Conservation (phyloP, 1,284 basidiomycete genomes). For the Leccinum huronense region DNA sequence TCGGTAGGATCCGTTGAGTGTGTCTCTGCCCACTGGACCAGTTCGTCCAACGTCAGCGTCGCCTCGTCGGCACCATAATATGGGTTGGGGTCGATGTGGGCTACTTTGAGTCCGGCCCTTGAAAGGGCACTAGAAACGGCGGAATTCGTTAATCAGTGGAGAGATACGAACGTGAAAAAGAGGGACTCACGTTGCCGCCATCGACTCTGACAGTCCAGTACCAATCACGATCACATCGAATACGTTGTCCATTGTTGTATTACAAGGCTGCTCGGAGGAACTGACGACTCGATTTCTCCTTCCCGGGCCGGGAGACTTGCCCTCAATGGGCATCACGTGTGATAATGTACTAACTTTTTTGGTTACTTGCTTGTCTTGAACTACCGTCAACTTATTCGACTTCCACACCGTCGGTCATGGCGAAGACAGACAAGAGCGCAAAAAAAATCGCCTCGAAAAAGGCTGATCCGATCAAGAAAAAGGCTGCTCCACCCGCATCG, state of each 20-base stretch:
- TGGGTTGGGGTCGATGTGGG: constrained; percentile 81
- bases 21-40: constrained; percentile 64
- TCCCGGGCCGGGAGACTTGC: constrained; percentile 21
- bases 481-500: constrained; percentile 11
- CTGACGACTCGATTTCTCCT: neutral
- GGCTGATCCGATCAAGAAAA: constrained; percentile 10
- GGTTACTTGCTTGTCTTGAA: neutral
- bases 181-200: constrained; percentile 77
- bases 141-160: constrained; percentile 16
- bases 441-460: constrained; percentile 25
- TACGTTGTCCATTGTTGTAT: constrained; percentile 33
- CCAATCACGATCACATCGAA: constrained; percentile 87
- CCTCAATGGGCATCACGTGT: constrained; percentile 34
- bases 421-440: constrained; percentile 42
- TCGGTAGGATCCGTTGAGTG: constrained; percentile 27
- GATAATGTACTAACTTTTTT: constrained; percentile 15
- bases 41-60: constrained; percentile 78
- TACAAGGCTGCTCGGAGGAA: neutral
- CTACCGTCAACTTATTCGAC: neutral
- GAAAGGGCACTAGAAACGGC: constrained; percentile 68
- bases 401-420: constrained; percentile 31
- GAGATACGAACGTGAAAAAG: neutral
- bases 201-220: constrained; percentile 86
- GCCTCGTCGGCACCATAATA: constrained; percentile 89
- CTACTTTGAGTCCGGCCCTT: constrained; percentile 82